Conservation (phyloP, 768 basidiomycete species). For the Lepiota brunneoincarnata region DNA sequence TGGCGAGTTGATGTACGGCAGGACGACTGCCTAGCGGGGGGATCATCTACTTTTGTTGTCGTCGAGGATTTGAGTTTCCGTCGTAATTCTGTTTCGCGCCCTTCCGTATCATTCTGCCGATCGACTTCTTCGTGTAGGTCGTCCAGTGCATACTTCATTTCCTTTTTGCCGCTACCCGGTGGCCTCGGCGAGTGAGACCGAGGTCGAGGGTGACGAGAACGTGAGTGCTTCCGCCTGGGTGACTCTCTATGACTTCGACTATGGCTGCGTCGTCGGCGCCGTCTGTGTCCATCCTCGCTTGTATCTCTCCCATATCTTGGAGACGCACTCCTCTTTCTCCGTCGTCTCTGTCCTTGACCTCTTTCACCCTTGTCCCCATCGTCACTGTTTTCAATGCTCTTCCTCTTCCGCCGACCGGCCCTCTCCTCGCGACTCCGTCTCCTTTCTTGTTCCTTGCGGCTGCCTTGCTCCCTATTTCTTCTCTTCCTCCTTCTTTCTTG, state of each 20-base stretch:
- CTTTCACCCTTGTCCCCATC: conserved; percentile 22
- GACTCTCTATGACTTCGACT: conserved; percentile 13
- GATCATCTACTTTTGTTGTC: neutral
- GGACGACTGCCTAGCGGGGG: neutral
- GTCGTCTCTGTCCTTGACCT: conserved; percentile 8
- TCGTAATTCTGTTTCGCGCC: neutral
- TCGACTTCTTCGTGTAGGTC: conserved; percentile 22
- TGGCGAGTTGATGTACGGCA: too few species aligned
- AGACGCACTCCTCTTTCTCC: conserved; percentile 8
- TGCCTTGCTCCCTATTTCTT: conserved; percentile 20
- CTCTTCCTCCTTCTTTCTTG: conserved; percentile 19
- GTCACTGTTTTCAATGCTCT: conserved; percentile 20
- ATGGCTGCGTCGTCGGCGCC: conserved; percentile 9
- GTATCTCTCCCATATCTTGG: conserved; percentile 9
- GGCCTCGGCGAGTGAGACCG: conserved; percentile 5
- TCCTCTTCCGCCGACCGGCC: conserved; percentile 17
- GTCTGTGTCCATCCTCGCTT: conserved; percentile 19
- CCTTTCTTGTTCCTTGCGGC: conserved; percentile 18
- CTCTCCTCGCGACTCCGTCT: conserved; percentile 20
- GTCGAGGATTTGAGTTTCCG: neutral
- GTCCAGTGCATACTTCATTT: conserved; percentile 30
- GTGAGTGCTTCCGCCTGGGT: conserved; percentile 3
- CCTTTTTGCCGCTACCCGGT: conserved; percentile 16
- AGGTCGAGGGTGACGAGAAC: conserved; percentile 7
- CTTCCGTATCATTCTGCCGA: conserved; percentile 6